Evolutionary conservation across 2,329 filamentous ascomycete genomes (phyloP), one percentile per base, ranked within the genome.

Genomic region (Pestalotiopsis fici): DNA sequence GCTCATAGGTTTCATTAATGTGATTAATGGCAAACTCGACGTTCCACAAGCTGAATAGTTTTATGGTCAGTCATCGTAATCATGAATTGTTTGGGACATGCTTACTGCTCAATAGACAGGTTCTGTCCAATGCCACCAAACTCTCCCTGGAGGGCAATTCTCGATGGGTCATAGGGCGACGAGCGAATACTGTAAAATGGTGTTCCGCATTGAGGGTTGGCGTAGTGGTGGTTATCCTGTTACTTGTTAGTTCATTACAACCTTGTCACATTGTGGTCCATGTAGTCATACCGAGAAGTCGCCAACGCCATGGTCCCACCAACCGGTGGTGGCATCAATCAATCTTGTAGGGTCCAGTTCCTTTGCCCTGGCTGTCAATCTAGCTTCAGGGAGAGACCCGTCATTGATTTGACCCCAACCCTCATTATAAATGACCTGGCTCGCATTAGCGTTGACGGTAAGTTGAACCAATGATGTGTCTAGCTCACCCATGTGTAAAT

Each of bases 71-170:
- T 35, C 21, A 31, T 9, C 15, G 12, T 5, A 11, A 23, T 50
- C 2, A 11, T 11, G 31, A n/a, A 9, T 50, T 12, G 43, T 50
- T 21, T 56, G 11, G 11, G 18, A 0, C 11, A 28, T 1, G 57
- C 59, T 6, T 21, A 89, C 86, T 92, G 81, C 1, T 90, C 86
- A 15, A 84, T 85, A 0, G 88, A 86, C 3, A 90, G 84, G 64
- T 91, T 91, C 61, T 90, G 83, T 0, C 91, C 91, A 13, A 92
- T 85, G 0, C 91, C 91, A 3, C 90, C 91, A 66, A 92, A 93
- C 72, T 93, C 91, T 31, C 91, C 91, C 69, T 92, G 90, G 71
- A 93, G 85, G 0, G 86, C 90, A 37, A 93, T 91, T 0, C 91
- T 85, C 4, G 71, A 79, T 0, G 83, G 78, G 69, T 90, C 90